Base-by-base conservation (phyloP, 2,329 filamentous ascomycete species). In the Pseudogymnoascus sp. region DNA sequence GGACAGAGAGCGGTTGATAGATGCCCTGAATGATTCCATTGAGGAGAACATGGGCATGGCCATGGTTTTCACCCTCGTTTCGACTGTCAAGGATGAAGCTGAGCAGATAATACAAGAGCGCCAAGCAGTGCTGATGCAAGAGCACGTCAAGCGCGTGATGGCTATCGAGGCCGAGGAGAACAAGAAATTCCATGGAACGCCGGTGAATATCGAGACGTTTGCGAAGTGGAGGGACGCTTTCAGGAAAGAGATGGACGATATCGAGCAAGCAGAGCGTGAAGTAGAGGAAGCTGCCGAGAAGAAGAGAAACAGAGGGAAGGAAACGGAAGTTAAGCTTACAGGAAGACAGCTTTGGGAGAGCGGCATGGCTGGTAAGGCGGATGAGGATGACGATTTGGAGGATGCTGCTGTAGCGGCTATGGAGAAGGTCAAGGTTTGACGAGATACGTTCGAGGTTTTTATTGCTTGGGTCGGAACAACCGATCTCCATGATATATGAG, bases 11-110 rank as follows among this genome's bases (percentile, higher is more conserved):
- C 76, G 77, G 61, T 84, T 99, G 12, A 83, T 97, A 14, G 80
- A 86, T 60, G 83, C 84, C 1, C 80, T 97, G 11, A 76, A 85
- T 40, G 86, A 88, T 14, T 90, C 88, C 0, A 89, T 97, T 37
- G 88, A 95, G 73, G 95, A 99, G 75, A 97, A 93, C 69, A 78
- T 97, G 64, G 95, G 95, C 66, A 97, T 97, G 88, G 90, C 92
- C 62, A 99, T 99, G 95, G 80, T 99, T 1, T 99, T 97, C 76
- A 91, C 93, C 0, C 79, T 99, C 23, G 89, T 96, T 61, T 91
- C 89, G 12, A 86, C 89, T 0, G 78, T 99, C 64, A 97, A 97
- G 74, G 95, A 99, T 64, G 82, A 84, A 60, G 93, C 93, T n/a
- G 95, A 99, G 78, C 82, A 87, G 69, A 83, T 99, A 63, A 86